These are phyloP conservation scores for Verruconis gallopava DNA, from an alignment of 2,329 filamentous ascomycete species.

Conservation along the genomic window DNA sequence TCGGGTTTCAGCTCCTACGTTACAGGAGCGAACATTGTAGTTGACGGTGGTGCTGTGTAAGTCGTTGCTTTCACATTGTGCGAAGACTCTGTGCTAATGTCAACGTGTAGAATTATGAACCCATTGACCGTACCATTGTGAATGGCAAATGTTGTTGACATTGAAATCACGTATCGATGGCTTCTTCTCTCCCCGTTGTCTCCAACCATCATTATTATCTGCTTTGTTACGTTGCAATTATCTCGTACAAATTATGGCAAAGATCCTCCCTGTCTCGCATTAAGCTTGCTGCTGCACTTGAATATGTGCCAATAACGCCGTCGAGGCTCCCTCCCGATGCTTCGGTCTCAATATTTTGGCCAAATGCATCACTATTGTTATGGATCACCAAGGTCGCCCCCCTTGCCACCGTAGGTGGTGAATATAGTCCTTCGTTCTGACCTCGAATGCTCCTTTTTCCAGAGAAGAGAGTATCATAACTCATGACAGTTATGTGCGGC, in stretches of 20 bases:
- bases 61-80: slow-evolving; percentile 4
- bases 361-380: slow-evolving; percentile 5
- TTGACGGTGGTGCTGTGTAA: slow-evolving; percentile 43
- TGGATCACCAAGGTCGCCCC: slow-evolving; percentile 1
- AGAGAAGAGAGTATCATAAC: neutral
- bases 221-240: too few relatives aligned
- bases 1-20: slow-evolving; percentile 51
- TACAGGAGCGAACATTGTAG: slow-evolving; percentile 48
- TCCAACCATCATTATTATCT: too few relatives aligned
- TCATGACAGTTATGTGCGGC: neutral
- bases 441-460: neutral
- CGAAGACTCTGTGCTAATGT: slow-evolving; percentile 3
- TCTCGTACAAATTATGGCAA: slow-evolving; percentile 2
- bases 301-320: neutral
- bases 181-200: neutral
- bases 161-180: neutral
- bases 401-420: neutral
- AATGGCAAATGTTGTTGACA: neutral
- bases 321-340: neutral
- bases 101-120: slow-evolving; percentile 18
- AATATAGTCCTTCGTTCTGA: neutral
- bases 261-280: neutral
- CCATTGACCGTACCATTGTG: slow-evolving; percentile 20
- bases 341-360: slow-evolving; percentile 7
- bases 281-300: neutral